Evolutionary conservation across 768 basidiomycete genomes (phyloP).

Genomic region (Rhodotorula paludigena): DNA sequence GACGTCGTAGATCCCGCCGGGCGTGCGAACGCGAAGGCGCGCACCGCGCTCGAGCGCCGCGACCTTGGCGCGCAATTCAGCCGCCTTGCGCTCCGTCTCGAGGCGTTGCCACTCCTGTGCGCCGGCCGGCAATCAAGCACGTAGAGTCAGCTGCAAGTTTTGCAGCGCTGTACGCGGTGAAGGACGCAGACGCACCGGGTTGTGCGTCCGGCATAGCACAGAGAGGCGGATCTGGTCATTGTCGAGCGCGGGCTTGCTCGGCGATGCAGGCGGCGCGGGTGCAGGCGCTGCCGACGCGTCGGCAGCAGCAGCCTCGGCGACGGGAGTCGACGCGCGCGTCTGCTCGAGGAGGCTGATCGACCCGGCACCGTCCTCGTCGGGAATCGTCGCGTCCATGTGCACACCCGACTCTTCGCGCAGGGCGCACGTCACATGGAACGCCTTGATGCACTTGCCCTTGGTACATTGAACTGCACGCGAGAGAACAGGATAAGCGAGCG

Average conservation of each 20-base stretch:
- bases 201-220: constrained; percentile 78
- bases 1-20: constrained; percentile 80
- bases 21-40: constrained; percentile 77
- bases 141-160: not conserved
- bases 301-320: not conserved
- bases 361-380: constrained; percentile 48
- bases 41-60: constrained; percentile 64
- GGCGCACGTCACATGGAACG: constrained; percentile 91
- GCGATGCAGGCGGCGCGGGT: not conserved
- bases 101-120: constrained; percentile 65
- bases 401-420: constrained; percentile 52
- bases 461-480: constrained; percentile 69
- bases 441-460: constrained; percentile 85
- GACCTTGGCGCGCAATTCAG: constrained; percentile 66
- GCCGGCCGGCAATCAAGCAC: too few relatives aligned
- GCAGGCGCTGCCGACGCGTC: not conserved
- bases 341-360: constrained; percentile 54
- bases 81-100: constrained; percentile 69
- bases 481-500: not conserved
- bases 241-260: constrained; percentile 46
- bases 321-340: constrained; percentile 51
- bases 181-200: constrained; percentile 61
- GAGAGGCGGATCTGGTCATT: constrained; percentile 50
- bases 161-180: too few relatives aligned
- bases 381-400: constrained; percentile 39